Base-by-base conservation (phyloP, 805 yeast genomes). In the Spathaspora hagerdaliae region DNA sequence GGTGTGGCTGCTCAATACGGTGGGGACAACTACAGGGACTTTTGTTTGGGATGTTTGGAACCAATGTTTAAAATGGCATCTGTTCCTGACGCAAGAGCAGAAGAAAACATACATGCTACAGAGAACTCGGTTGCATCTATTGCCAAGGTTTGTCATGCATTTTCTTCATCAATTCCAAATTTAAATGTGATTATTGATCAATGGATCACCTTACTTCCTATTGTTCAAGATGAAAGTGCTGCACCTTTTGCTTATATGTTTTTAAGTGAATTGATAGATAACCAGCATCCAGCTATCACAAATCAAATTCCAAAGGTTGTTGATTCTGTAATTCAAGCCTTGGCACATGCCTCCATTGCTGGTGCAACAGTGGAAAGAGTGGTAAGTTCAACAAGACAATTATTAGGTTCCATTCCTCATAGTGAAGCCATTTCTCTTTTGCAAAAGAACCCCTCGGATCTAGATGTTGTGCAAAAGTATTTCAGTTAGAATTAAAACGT, bases 1-100 rank as follows among this genome's bases (percentile, higher is more conserved):
- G 98, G 99, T 27, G 82, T 80, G 19, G 85, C 94, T 49, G 96
- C 96, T 2, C 90, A 86, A 61, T 73, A 75, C 53, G 96, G 96
- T 7, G 89, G 92, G 11, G 63, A 58, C 12, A 48, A 41, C 14
- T 87, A 82, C 60, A 74, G 74, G 19, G 82, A 83, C 31, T 77
- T 85, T 45, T 79, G 85, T 43, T 61, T 87, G 27, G 79, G 84
- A 7, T 77, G 89, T n/a, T 69, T 92, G 51, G 88, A 82, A 51
- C 81, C 88, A 14, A 75, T 94, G 64, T 77, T 85, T 57, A 82
- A 82, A 53, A 78, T 89, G 67, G 78, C 85, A 14, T 73, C 80
- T 35, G 81, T 82, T 24, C 90, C 96, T 7, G 95, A 88, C 52
- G 84, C 96, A 2, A 82, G 87, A 51, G 79, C 82, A n/a, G 95